Percentiles rank a stretch among this genome's conserved stretches.
Conservation (phyloP, 495 filamentous ascomycete species). For the Penicillium maclennaniae region DNA sequence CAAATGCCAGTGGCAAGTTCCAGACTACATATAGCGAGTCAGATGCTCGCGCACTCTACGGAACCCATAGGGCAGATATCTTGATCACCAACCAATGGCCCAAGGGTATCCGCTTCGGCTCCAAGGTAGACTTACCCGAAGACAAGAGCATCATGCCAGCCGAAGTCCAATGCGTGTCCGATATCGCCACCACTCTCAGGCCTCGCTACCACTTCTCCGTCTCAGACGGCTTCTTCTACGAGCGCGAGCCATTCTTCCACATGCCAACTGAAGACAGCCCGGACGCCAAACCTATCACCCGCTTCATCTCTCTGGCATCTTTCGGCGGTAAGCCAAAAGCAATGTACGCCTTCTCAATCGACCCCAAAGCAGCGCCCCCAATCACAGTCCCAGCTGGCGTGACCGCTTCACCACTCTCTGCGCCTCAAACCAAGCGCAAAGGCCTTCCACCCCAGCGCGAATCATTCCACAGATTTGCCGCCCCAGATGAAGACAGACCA, state of each 20-base stretch:
- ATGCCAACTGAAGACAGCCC: conserved; percentile 50
- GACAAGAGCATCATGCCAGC: conserved; percentile 32
- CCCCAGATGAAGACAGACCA: conserved; percentile 35
- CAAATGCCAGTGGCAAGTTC: conserved; percentile 23
- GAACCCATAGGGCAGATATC: conserved; percentile 75
- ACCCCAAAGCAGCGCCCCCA: conserved; percentile 55
- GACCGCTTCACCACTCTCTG: conserved; percentile 66
- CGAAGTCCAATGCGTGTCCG: conserved; percentile 58
- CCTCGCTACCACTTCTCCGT: conserved; percentile 85
- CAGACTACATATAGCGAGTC: conserved; percentile 56
- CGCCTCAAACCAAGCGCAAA: conserved; percentile 55
- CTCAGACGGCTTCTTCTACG: conserved; percentile 68
- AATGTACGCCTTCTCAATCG: conserved; percentile 83
- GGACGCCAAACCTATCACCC: conserved; percentile 59
- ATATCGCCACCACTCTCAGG: conserved; percentile 69
- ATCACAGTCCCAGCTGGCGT: conserved; percentile 58
- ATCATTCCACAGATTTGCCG: conserved; percentile 59
- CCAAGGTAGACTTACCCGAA: conserved; percentile 51
- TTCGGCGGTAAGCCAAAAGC: conserved; percentile 75
- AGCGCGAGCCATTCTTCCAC: conserved; percentile 91
- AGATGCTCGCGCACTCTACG: conserved; percentile 71
- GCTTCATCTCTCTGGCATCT: conserved; percentile 82
- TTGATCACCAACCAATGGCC: conserved; percentile 87
- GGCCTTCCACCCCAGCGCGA: conserved; percentile 46
- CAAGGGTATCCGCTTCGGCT: conserved; percentile 57